Conservation (phyloP, 306 rosid species). For the Hippophae tibetana region DNA sequence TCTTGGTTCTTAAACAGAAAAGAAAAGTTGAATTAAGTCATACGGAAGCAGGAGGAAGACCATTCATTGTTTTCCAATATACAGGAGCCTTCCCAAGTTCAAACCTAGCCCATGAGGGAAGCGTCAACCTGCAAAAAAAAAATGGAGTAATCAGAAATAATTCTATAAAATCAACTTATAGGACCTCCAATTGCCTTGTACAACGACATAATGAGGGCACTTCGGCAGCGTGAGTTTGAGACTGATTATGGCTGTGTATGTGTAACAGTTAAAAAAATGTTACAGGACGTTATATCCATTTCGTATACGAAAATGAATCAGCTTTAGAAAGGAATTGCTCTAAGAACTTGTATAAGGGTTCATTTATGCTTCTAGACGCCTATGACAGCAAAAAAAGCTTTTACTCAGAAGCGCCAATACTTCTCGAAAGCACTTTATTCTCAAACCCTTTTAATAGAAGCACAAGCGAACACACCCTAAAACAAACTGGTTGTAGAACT, state of each 20-base stretch:
- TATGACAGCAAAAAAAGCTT: no score
- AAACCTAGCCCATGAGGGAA: constrained; percentile 86
- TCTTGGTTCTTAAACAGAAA: background rate
- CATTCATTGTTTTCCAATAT: constrained; percentile 89
- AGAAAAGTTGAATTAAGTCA: background rate
- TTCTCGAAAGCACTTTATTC: no score
- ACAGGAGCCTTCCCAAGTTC: constrained; percentile 77
- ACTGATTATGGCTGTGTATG: no score
- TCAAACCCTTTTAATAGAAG: background rate
- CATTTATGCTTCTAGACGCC: no score
- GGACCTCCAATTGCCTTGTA: background rate
- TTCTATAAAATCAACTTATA: background rate
- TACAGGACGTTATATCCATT: no score
- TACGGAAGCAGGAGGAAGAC: constrained; percentile 74
- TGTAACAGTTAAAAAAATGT: no score
- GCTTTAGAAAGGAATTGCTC: no score
- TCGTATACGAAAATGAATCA: no score
- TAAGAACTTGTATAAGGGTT: no score
- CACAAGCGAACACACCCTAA: background rate
- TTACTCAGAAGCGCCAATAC: no score
- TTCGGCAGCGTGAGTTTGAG: no score
- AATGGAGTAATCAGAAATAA: background rate
- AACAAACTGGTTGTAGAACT: background rate
- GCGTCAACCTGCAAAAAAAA: constrained; percentile 39
- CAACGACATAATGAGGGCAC: background rate